Evolutionary conservation across 2,329 filamentous ascomycete genomes (phyloP), one percentile per base, ranked within the genome.

Genomic region (Cadophora sp.): DNA sequence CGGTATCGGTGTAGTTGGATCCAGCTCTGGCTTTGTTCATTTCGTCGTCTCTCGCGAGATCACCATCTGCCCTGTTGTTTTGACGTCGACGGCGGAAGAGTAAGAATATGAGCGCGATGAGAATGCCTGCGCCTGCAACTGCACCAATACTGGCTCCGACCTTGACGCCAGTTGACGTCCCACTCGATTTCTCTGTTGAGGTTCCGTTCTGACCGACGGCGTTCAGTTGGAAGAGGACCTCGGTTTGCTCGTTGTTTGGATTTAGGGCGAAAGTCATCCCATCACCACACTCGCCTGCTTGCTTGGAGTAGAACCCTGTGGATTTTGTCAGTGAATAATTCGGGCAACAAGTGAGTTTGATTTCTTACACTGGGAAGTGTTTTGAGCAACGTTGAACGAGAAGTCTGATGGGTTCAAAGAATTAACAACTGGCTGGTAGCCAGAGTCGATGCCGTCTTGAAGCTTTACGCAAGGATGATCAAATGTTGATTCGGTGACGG

Each of bases 391-490:
- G n/a, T 48, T 59, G 39, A 72, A 56, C 0, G 64, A 60, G 48
- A 62, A 62, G 1, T 65, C 11, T 0, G 68, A 64, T 56, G 70
- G 87, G 85, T 79, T 86, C 83, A 81, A 86, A 18, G n/a, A 43
- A 24, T 65, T 61, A 5, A 50, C 41, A 41, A 64, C 69, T 13
- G 69, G 53, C 27, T 68, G 67, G 50, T 64, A 91, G 62, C 89
- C 89, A 2, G 87, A 89, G 80, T 85, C 89, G 80, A 93, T 83
- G 69, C 88, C 88, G 16, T 80, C 78, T 13, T 69, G 0, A 13
- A 79, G 73, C 9, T 76, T 76, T 39, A 77, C 73, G 71, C 80
- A 82, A 3, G 78, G 78, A 36, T 67, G 68, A 13, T 72, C 71
- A 58, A 78, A 79, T 13, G 72, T 74, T 43, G 74, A 76, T 70